A percentile compares a stretch with the other conserved stretches of the same genome.
phyloP scores from a whole-genome alignment of 2,329 filamentous ascomycete species.

The Cordyceps javanica region DNA sequence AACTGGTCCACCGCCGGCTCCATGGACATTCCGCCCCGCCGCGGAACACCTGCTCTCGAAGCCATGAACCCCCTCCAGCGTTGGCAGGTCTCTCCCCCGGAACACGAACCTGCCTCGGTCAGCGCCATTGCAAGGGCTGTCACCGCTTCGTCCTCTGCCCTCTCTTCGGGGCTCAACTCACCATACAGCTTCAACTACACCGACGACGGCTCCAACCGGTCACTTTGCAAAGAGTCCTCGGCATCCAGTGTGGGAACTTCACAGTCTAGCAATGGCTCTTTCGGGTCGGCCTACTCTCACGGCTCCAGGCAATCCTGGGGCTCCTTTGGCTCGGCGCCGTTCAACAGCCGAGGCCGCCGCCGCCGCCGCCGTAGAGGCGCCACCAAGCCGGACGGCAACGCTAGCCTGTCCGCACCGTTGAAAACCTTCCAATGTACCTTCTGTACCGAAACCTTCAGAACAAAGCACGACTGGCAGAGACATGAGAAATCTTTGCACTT shows the following conservation, averaged over 20 bases:
- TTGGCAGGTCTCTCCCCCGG: conserved; percentile 53
- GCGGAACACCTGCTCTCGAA: conserved; percentile 48
- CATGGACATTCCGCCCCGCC: conserved; percentile 66
- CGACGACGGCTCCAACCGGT: conserved; percentile 54
- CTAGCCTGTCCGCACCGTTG: conserved; percentile 34
- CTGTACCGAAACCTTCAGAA: conserved; percentile 61
- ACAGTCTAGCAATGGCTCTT: conserved; percentile 52
- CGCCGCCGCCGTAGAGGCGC: conserved; percentile 42
- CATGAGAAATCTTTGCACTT: conserved; percentile 63
- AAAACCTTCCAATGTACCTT: conserved; percentile 63
- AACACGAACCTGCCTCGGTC: conserved; percentile 55
- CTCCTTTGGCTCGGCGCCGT: conserved; percentile 41
- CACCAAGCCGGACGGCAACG: conserved; percentile 30
- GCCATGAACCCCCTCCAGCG: conserved; percentile 51
- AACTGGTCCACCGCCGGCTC: conserved; percentile 52
- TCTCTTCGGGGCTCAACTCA: conserved; percentile 51
- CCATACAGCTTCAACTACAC: conserved; percentile 52
- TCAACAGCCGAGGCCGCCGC: conserved; percentile 38
- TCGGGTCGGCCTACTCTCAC: conserved; percentile 53
- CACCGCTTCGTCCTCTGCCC: conserved; percentile 44
- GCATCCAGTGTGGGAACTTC: conserved; percentile 56
- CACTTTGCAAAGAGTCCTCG: conserved; percentile 53
- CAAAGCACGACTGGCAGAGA: conserved; percentile 64
- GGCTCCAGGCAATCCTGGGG: conserved; percentile 51
- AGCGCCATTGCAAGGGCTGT: conserved; percentile 53